Evolutionary conservation across 192 early-diverging fungal species (phyloP).

Genomic region (Mortierella hygrophila): DNA sequence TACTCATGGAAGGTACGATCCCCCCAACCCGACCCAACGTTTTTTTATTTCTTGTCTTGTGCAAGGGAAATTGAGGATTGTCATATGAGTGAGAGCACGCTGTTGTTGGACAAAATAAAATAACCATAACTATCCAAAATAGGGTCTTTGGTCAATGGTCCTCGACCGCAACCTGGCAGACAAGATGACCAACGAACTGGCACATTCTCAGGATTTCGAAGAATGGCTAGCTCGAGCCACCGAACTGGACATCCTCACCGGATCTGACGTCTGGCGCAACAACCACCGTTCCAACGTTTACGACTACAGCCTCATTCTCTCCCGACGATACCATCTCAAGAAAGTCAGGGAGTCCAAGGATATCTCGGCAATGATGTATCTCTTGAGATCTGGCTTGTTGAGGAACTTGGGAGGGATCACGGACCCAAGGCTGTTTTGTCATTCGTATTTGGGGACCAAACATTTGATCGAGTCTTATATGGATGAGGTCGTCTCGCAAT

Average conservation of each 20-base stretch:
- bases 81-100: background rate
- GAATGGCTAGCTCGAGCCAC: slow-evolving; percentile 66
- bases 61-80: background rate
- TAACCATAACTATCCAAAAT: background rate
- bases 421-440: slow-evolving; percentile 70
- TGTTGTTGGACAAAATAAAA: background rate
- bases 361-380: slow-evolving; percentile 69
- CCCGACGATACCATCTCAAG: slow-evolving; percentile 62
- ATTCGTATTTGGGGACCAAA: slow-evolving; percentile 77
- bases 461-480: slow-evolving; percentile 83
- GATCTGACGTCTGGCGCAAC: slow-evolving; percentile 71
- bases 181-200: slow-evolving; percentile 56
- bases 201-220: slow-evolving; percentile 61
- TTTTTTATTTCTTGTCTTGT: background rate
- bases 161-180: slow-evolving; percentile 58
- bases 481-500: slow-evolving; percentile 69
- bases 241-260: slow-evolving; percentile 62
- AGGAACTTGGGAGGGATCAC: slow-evolving; percentile 81
- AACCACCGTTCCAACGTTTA: slow-evolving; percentile 67
- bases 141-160: slow-evolving; percentile 52
- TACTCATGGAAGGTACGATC: slow-evolving; percentile 53
- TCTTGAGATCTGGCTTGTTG: slow-evolving; percentile 73
- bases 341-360: slow-evolving; percentile 63
- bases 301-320: slow-evolving; percentile 74
- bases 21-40: background rate